Conservation (phyloP, 345 rosid species). For the Gossypium ekmanianum region DNA sequence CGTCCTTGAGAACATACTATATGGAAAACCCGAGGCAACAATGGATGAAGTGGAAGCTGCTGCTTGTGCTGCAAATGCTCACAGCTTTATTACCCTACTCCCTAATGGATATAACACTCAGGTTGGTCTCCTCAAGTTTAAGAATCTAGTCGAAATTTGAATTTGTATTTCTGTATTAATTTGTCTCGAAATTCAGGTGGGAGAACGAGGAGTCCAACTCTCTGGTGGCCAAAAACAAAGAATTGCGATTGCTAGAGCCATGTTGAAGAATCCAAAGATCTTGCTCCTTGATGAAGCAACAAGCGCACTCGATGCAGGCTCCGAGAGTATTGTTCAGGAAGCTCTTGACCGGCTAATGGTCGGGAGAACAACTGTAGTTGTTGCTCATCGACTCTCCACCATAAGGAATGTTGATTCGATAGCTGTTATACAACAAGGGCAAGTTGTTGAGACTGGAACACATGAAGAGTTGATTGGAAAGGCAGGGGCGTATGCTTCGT, state of each 20-base stretch:
- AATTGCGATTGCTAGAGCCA: conserved; percentile 97
- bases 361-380: conserved; percentile 94
- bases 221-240: conserved; percentile 99
- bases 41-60: conserved; percentile 95
- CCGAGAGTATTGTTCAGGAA: conserved; percentile 98
- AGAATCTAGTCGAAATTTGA: neutral
- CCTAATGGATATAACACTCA: conserved; percentile 95
- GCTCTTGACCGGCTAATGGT: conserved; percentile 96
- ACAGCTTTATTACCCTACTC: conserved; percentile 85
- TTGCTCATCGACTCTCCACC: conserved; percentile 97
- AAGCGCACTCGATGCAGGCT: conserved; percentile 96
- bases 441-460: conserved; percentile 93
- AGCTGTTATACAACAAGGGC: conserved; percentile 96
- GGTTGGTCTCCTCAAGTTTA: conserved; percentile 34
- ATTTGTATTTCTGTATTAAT: neutral
- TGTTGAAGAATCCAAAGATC: conserved; percentile 92
- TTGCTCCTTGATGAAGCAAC: conserved; percentile 98
- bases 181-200: conserved; percentile 48
- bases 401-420: conserved; percentile 88
- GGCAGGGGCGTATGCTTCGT: conserved; percentile 82
- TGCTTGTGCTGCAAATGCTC: conserved; percentile 88
- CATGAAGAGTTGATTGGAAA: conserved; percentile 85
- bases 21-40: conserved; percentile 87
- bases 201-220: conserved; percentile 95
- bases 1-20: conserved; percentile 84